Evolutionary conservation across 371 early-diverging fungal species (phyloP).

Genomic region (Paraphysoderma sedebokerense): DNA sequence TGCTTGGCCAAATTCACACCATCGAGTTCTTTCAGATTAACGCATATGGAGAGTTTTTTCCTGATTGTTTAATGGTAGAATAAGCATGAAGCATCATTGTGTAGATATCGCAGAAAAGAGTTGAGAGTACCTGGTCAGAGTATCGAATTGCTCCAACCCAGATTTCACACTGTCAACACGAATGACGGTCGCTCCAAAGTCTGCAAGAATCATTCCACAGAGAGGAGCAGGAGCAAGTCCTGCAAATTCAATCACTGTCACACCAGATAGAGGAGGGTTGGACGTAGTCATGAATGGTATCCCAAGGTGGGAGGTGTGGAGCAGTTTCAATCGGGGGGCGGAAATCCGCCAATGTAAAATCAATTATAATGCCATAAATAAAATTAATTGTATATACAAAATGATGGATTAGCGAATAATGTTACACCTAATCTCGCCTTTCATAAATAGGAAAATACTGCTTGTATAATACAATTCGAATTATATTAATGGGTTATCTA

Average conservation of each 20-base stretch:
- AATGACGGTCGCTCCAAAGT: conserved; percentile 57
- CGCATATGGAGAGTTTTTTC: conserved; percentile 45
- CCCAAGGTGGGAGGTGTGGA: no score
- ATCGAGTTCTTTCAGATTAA: conserved; percentile 37
- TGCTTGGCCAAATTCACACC: conserved; percentile 25
- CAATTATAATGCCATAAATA: no score
- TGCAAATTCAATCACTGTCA: conserved; percentile 49
- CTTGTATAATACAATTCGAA: no score
- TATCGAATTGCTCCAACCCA: conserved; percentile 20
- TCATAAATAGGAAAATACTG: no score
- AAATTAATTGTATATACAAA: no score
- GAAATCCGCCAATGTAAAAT: no score
- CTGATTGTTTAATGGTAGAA: conserved; percentile 7
- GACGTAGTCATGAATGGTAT: no score
- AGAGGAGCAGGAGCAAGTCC: conserved; percentile 59
- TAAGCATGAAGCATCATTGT: background rate
- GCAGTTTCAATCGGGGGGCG: no score
- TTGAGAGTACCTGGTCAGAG: conserved; percentile 22
- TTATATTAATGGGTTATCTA: no score
- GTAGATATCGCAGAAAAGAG: background rate
- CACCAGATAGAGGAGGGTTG: conserved; percentile 24
- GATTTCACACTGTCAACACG: conserved; percentile 37
- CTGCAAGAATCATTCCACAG: conserved; percentile 48
- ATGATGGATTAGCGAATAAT: no score
- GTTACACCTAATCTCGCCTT: no score